Base-by-base conservation (phyloP, 176 grass and related monocot species). In the Microstegium vimineum region DNA sequence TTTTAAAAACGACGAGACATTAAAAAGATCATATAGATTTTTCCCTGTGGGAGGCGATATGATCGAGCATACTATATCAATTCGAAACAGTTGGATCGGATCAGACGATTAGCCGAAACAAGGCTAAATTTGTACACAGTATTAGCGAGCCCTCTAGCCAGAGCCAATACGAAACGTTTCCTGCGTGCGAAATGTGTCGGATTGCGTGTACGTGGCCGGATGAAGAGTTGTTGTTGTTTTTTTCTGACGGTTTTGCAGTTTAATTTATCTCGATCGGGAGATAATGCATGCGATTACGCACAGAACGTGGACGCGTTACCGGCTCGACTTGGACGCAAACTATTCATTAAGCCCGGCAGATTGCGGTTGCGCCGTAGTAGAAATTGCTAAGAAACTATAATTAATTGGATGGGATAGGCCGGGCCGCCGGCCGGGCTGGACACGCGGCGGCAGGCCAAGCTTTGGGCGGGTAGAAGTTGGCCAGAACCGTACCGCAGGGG, bases 361-460 rank as follows among this genome's bases (percentile, higher is more conserved):
- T 28, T 16, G 54, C 16, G 36, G 64, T 57, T 27, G 5, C 62
- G 22, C 71, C 66, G 57, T 20, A 11, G 69, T 42, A 26, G 67
- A 71, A 71, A 71, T 71, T 28, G 8, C 4, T 27, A 70, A 45
- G 14, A 86, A 45, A n/a, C n/a, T n/a, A n/a, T n/a, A n/a, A 60
- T 37, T 8, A 2, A 51, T 36, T 52, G 60, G 76, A 20, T 37
- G 26, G 59, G 75, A n/a, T 2, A 4, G 79, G 15, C 16, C 16
- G 6, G 14, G 14, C n/a, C 42, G n/a, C 16, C 10, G 14, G 14
- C 42, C 42, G n/a, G 2, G 12, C n/a, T 9, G 20, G 54, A 46
- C 83, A 90, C 83, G 78, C 78, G 88, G 66, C 64, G 12, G 43
- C 36, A 70, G 30, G 71, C 52, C 4, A 71, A 33, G 82, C 52